phyloP scores from a whole-genome alignment of 2,329 filamentous ascomycete genomes.

The Colletotrichum sp. region DNA sequence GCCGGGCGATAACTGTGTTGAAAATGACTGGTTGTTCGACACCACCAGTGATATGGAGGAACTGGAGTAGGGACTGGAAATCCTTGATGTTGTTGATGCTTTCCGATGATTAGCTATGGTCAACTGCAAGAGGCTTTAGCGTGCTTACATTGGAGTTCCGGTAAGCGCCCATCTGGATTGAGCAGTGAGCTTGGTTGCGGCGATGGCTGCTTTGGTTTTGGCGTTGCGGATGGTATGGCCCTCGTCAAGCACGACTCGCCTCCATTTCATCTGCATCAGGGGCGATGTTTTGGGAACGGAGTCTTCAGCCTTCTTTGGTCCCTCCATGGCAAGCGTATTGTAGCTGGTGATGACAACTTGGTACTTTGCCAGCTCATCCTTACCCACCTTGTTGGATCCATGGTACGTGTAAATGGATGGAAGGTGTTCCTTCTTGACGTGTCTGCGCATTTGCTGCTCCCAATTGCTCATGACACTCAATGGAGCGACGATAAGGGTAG shows the following conservation, averaged over 20 bases:
- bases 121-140: neutral
- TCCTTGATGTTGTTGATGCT: slow-evolving; percentile 82
- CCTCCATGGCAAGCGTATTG: slow-evolving; percentile 73
- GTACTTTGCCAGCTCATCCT: slow-evolving; percentile 64
- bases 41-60: slow-evolving; percentile 77
- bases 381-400: slow-evolving; percentile 63
- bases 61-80: slow-evolving; percentile 79
- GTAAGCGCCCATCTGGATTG: slow-evolving; percentile 81
- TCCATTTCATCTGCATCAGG: slow-evolving; percentile 66
- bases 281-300: slow-evolving; percentile 4
- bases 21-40: slow-evolving; percentile 77
- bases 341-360: slow-evolving; percentile 88
- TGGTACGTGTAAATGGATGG: slow-evolving; percentile 79
- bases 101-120: neutral
- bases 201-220: slow-evolving; percentile 72
- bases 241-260: slow-evolving; percentile 82
- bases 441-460: slow-evolving; percentile 77
- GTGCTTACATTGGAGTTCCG: slow-evolving; percentile 76
- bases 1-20: slow-evolving; percentile 72
- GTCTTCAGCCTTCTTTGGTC: slow-evolving; percentile 13
- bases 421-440: slow-evolving; percentile 67
- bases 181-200: slow-evolving; percentile 70
- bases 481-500: slow-evolving; percentile 82
- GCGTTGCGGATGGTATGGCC: slow-evolving; percentile 84
- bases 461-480: slow-evolving; percentile 92